Evolutionary conservation across 139 green algal species (phyloP), one percentile per base, ranked within the genome.

Genomic region (Volvox reticuliferus): DNA sequence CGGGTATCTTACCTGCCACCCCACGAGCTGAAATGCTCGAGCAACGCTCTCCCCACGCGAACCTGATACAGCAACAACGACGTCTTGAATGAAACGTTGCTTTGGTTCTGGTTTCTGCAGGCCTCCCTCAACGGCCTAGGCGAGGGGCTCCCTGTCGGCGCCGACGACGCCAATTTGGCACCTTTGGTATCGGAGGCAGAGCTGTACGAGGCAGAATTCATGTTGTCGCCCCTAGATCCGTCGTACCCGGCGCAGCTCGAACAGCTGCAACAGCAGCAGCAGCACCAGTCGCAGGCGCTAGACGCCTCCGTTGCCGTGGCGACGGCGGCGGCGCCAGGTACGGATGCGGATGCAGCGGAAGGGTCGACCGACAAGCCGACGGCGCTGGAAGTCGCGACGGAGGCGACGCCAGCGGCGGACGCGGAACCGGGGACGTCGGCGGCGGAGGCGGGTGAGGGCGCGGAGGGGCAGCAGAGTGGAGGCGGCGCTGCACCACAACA

Each of bases 151-250:
- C 92, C 90, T 0, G 12, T 67, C 24, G 88, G 81, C n/a, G 92
- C 55, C 28, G 92, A 89, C 26, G 88, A 93, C 78, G 78, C 88
- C 44, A 73, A 13, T 44, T 50, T 89, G 26, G 85, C 69, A 20
- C 9, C 37, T 16, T 19, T 20, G 37, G 69, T 33, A 20, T 63
- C 85, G 28, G 85, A 89, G 69, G 85, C 69, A 44, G 85, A 82
- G 69, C 22, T 12, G n/a, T 93, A 83, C 77, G 90, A 93, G n/a
- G 68, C 88, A 2, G 92, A 94, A 76, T 94, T 94, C 65, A 87
- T 93, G 17, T 83, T 94, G 87, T 50, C 87, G 0, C 87, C 92
- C 21, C 24, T 28, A 1, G 91, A 86, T n/a, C 87, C 88, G 0
- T 86, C 86, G 50, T 78, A 85, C 24, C 62, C 77, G 24, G 75